phyloP scores from a whole-genome alignment of 1,139 yeast species.

The Debaryomyces psychrophilus region DNA sequence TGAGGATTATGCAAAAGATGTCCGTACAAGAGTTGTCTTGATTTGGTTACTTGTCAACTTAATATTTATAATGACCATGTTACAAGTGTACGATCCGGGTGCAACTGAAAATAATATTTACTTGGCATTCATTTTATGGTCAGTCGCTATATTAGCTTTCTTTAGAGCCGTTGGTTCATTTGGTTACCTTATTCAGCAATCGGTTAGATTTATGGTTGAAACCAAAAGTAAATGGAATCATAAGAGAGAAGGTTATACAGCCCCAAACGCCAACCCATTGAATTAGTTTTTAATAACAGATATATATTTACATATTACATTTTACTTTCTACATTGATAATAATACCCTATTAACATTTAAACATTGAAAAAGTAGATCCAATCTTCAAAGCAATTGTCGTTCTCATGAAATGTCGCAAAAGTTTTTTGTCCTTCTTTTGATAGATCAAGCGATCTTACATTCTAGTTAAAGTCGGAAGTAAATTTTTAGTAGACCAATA shows the following conservation, averaged over 20 bases:
- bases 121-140: conserved; percentile 83
- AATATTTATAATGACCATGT: conserved; percentile 79
- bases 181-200: conserved; percentile 56
- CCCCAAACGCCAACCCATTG: conserved; percentile 38
- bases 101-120: conserved; percentile 65
- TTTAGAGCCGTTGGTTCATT: conserved; percentile 80
- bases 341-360: conserved; percentile 2
- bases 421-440: neutral
- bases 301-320: conserved; percentile 2
- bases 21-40: conserved; percentile 91
- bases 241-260: conserved; percentile 42
- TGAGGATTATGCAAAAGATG: conserved; percentile 92
- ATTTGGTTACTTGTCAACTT: conserved; percentile 85
- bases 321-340: neutral
- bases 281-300: conserved; percentile 25
- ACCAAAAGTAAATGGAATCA: conserved; percentile 47
- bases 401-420: conserved; percentile 4
- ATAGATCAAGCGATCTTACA: neutral
- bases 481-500: neutral
- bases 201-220: conserved; percentile 46
- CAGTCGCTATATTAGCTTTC: conserved; percentile 80
- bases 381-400: neutral
- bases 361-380: neutral
- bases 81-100: conserved; percentile 75
- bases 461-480: neutral